A percentile compares a stretch with the other conserved stretches of the same genome.
Evolutionary conservation across 306 rosid genomes (phyloP).

Genomic region (Adenanthera pavonina): DNA sequence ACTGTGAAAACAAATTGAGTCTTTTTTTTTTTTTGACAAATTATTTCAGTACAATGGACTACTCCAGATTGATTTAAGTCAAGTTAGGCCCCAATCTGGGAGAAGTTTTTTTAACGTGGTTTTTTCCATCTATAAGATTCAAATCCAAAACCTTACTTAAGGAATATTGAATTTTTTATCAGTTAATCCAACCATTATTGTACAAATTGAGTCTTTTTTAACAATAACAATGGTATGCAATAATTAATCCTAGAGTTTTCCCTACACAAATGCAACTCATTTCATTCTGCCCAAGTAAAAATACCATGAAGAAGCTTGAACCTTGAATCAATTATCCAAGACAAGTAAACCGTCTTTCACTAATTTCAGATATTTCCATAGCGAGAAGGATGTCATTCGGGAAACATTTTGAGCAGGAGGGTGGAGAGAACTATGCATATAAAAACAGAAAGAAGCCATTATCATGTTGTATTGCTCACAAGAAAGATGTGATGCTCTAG

Average conservation of each 20-base stretch:
- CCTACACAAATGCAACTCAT: slow-evolving; percentile 26
- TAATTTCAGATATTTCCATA: slow-evolving; percentile 20
- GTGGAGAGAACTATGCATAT: background rate
- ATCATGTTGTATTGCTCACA: slow-evolving; percentile 11
- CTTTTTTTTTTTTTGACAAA: background rate
- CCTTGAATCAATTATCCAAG: slow-evolving; percentile 21
- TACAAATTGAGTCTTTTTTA: slow-evolving; percentile 9
- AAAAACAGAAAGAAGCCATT: slow-evolving; percentile 30
- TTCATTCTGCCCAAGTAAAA: slow-evolving; percentile 8
- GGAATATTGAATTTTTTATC: too few species aligned
- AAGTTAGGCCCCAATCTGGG: too few species aligned
- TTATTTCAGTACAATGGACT: too few species aligned
- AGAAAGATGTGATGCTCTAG: slow-evolving; percentile 21
- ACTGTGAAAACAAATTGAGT: slow-evolving; percentile 26
- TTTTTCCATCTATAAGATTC: too few species aligned
- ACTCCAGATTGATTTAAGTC: too few species aligned
- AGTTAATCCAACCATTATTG: too few species aligned
- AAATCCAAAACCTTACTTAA: too few species aligned
- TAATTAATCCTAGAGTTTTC: slow-evolving; percentile 7
- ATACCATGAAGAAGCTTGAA: slow-evolving; percentile 35
- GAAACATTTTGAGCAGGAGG: slow-evolving; percentile 10
- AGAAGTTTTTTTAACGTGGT: too few species aligned
- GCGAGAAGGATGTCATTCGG: slow-evolving; percentile 1
- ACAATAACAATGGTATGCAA: slow-evolving; percentile 16
- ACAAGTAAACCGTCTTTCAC: slow-evolving; percentile 19